These are phyloP conservation scores for Nidularia pulvinata DNA, from an alignment of 768 basidiomycete species.

Conservation along the genomic window DNA sequence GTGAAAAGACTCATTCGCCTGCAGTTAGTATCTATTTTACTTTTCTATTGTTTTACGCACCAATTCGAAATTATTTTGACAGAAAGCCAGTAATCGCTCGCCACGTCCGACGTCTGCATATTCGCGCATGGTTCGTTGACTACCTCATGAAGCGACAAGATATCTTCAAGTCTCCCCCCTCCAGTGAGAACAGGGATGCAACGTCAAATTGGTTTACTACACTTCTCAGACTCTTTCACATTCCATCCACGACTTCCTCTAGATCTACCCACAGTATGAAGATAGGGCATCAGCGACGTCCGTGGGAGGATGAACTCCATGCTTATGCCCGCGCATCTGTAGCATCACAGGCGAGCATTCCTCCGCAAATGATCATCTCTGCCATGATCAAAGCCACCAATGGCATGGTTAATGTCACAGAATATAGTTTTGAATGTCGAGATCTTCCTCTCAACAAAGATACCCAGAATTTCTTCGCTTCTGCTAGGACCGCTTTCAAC, in stretches of 20 bases:
- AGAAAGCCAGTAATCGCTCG: constrained; percentile 27
- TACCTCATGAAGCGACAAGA: constrained; percentile 21
- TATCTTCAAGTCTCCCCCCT: background rate
- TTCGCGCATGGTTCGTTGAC: constrained; percentile 39
- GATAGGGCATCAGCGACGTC: background rate
- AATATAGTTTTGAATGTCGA: constrained; percentile 34
- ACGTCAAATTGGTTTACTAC: background rate
- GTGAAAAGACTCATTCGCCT: constrained; percentile 20
- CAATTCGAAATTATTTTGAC: background rate
- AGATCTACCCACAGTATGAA: background rate
- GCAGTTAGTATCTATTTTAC: constrained; percentile 17
- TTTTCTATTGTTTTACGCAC: background rate
- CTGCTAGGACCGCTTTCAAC: constrained; percentile 21
- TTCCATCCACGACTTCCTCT: background rate
- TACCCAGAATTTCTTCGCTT: constrained; percentile 22
- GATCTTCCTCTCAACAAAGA: constrained; percentile 28
- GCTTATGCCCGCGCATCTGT: too few relatives aligned
- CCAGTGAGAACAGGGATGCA: background rate
- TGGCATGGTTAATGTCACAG: constrained; percentile 28
- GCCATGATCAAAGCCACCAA: constrained; percentile 27
- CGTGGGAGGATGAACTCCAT: background rate
- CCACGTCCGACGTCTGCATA: constrained; percentile 28
- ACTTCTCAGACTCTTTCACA: background rate
- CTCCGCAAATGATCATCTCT: constrained; percentile 17
- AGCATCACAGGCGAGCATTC: background rate